Base-by-base conservation (phyloP, 2,329 filamentous ascomycete species). In the Alternaria angustiovoidea region DNA sequence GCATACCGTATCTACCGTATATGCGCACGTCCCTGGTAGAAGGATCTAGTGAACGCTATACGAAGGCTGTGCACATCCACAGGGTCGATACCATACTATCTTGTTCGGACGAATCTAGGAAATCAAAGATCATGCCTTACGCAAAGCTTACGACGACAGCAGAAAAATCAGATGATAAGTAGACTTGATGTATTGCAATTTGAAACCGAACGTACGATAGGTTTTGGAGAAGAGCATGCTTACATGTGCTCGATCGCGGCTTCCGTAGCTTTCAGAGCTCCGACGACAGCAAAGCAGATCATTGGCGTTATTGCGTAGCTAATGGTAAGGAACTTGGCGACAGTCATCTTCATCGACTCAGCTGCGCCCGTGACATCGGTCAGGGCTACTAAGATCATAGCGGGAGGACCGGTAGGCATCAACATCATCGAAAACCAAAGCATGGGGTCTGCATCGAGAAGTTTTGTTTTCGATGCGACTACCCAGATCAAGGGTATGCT, bases 391-490 rank as follows among this genome's bases (percentile, higher is more conserved):
- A 85, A 76, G 30, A 85, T 84, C 81, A 87, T 80, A 0, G 85
- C 84, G 2, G 84, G 83, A 20, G 85, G 85, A 0, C 86, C 85
- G 1, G 81, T 80, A 0, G 86, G 84, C 82, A 87, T 87, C 28
- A 87, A 68, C 85, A 88, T 88, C 83, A 88, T 82, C 3, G 78
- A 81, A 68, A 91, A 91, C 87, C 87, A 90, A 32, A 91, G 75
- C 64, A 91, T 85, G 0, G 88, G 88, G 69, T 91, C 89, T 3
- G 79, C 67, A 4, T 81, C 80, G 2, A 91, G 69, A 3, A 86
- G 39, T 0, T 67, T 64, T 0, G 87, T 89, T 54, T 80, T 82
- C 2, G 80, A 82, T 0, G 86, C 87, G 7, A 90, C 69, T 0
- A 75, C 66, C 65, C 85, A 90, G 7, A 91, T 82, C 2, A 85